Percentiles rank a stretch among this genome's conserved stretches.
phyloP scores from a whole-genome alignment of 2,329 filamentous ascomycete genomes.

The Ilyonectria robusta region DNA sequence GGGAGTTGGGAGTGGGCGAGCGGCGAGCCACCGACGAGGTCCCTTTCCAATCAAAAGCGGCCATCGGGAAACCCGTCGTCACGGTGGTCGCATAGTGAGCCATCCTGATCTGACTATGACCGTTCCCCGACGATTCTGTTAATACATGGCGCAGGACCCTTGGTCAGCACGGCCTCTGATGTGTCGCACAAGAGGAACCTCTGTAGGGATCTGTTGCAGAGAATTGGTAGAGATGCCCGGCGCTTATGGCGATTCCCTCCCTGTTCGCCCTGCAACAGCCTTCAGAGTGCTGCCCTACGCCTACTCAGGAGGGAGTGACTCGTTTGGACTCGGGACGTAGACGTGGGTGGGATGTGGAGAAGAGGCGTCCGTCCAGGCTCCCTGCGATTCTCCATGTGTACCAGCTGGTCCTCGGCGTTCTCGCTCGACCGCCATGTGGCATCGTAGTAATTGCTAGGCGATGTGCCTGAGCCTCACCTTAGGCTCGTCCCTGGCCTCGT shows the following conservation, averaged over 20 bases:
- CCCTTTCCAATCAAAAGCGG: conserved; percentile 38
- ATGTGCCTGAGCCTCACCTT: conserved; percentile 24
- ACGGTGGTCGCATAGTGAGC: conserved; percentile 44
- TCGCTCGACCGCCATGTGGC: conserved; percentile 43
- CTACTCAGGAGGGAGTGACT: background rate
- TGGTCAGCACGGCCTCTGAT: conserved; percentile 35
- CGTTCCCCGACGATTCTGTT: conserved; percentile 38
- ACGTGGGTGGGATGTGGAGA: conserved; percentile 30
- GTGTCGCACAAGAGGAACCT: conserved; percentile 33
- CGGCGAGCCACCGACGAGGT: conserved; percentile 14
- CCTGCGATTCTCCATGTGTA: conserved; percentile 20
- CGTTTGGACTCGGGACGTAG: conserved; percentile 10
- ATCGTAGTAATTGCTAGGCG: conserved; percentile 32
- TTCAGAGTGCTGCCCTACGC: background rate
- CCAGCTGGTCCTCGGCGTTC: conserved; percentile 9
- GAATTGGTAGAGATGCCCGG: conserved; percentile 6
- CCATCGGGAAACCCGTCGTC: conserved; percentile 27
- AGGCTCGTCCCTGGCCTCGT: conserved; percentile 10
- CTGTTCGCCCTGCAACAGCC: background rate
- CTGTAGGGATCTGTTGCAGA: conserved; percentile 17
- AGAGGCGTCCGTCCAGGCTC: conserved; percentile 9
- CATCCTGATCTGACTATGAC: conserved; percentile 46
- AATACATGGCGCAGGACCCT: conserved; percentile 42
- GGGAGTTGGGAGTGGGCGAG: conserved; percentile 9
- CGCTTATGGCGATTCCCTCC: conserved; percentile 14